Evolutionary conservation across 805 yeast genomes (phyloP), one percentile per base, ranked within the genome.

Genomic region (Kurtzmaniella cleridarum): DNA sequence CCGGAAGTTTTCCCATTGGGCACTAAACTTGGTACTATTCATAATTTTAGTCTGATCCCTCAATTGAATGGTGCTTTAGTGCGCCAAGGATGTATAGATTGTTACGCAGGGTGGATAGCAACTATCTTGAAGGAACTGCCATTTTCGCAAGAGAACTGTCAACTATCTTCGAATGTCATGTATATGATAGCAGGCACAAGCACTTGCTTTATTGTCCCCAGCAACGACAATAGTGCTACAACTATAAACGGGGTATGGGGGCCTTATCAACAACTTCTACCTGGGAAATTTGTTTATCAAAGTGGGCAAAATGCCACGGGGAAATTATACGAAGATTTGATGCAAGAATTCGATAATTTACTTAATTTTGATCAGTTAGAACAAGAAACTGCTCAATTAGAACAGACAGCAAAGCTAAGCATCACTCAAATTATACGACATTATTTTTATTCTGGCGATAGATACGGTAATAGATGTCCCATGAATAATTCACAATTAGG

Each of bases 241-340:
- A 42, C 49, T 2, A 46, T 64, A 1, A 59, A 65, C 0, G 83
- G 83, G 0, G 56, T 77, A 3, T 79, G 85, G 85, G 84, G 85
- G 0, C 84, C 84, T 0, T 78, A 72, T 47, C 46, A 58, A 2
- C 59, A 66, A 29, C 52, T 73, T 4, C 39, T 67, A 12, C 49
- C 52, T 1, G 57, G 43, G 3, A 41, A 49, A 15, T 45, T 49
- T 16, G 61, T 76, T 2, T 78, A 69, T 35, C 76, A 77, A 44
- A 76, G 74, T 36, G 85, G 85, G 0, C 75, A 73, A 41, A 74
- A 82, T 3, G 76, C 80, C 11, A 70, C 83, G 0, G 85, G 85
- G 3, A 62, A 69, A 37, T 55, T 78, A 5, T 60, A 74, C 20
- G 78, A 75, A 42, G 66, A 69, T 31, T 51, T 78, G 3, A 71